phyloP scores from a whole-genome alignment of 179 eudicot genomes.

The Spergularia azorica region DNA sequence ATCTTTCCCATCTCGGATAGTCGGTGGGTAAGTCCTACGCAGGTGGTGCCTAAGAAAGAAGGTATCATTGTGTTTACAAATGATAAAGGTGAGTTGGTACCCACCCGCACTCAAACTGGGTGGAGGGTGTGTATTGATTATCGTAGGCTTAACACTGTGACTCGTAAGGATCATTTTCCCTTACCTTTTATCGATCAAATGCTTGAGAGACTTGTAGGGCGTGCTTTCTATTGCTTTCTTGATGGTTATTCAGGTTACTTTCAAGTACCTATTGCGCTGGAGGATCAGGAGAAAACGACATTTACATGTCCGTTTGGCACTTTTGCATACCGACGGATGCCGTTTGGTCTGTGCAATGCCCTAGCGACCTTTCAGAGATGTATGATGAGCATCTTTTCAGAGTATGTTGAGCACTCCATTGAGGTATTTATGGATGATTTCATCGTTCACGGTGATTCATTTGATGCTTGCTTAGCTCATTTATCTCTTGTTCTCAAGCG shows the following conservation, averaged over 20 bases:
- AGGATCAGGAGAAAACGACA: too few species aligned
- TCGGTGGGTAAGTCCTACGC: too few species aligned
- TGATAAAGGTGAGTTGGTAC: background rate
- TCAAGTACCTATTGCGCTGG: background rate
- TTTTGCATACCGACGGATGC: too few species aligned
- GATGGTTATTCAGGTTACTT: background rate
- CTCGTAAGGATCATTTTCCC: background rate
- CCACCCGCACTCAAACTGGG: background rate
- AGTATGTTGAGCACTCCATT: background rate
- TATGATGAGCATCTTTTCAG: background rate
- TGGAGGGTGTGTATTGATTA: background rate
- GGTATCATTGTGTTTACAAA: too few species aligned
- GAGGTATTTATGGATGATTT: background rate
- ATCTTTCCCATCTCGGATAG: too few species aligned
- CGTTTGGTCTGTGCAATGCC: background rate
- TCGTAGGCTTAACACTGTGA: background rate
- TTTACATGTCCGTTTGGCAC: too few species aligned
- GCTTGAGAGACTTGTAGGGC: background rate
- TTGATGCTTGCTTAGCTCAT: background rate
- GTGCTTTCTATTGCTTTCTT: background rate
- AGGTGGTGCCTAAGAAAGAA: too few species aligned
- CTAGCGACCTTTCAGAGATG: background rate
- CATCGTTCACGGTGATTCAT: background rate
- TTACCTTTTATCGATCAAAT: slow-evolving; percentile 4
- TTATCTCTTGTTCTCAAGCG: too few species aligned